Conservation (phyloP, 345 rosid species). For the Salix exigua region DNA sequence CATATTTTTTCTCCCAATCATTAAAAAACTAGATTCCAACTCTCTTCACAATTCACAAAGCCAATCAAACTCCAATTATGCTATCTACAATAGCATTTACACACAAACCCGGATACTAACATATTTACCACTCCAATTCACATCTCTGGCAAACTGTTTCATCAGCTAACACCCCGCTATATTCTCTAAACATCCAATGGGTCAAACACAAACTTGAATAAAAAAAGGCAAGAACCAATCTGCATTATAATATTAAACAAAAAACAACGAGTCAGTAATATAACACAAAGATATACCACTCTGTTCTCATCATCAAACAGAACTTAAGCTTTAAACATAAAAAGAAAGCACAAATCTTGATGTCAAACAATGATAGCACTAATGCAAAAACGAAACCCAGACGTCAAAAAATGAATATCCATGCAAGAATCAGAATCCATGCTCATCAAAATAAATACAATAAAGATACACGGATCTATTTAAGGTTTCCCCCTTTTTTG, state of each 20-base stretch:
- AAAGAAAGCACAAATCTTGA: neutral
- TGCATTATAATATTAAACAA: conserved; percentile 14
- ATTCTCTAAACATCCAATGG: neutral
- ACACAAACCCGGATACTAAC: neutral
- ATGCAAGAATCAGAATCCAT: conserved; percentile 10
- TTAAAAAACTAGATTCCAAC: conserved; percentile 5
- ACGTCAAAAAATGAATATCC: neutral
- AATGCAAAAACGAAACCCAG: conserved; percentile 10
- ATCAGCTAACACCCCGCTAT: conserved; percentile 5
- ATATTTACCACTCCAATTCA: conserved; percentile 10
- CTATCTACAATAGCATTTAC: conserved; percentile 11
- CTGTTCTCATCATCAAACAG: neutral
- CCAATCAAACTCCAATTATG: conserved; percentile 7
- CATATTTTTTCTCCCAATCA: conserved; percentile 47
- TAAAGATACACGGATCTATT: conserved; percentile 22
- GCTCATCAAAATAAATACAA: neutral
- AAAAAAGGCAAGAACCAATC: conserved; percentile 15
- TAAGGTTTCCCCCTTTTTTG: neutral
- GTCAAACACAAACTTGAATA: conserved; percentile 7
- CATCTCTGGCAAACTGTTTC: conserved; percentile 11
- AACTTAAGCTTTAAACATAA: neutral
- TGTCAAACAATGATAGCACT: neutral
- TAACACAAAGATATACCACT: neutral
- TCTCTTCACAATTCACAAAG: conserved; percentile 12
- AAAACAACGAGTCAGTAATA: conserved; percentile 9